Evolutionary conservation across 1,284 basidiomycete species (phyloP).

Genomic region (Fomitopsis palustris): DNA sequence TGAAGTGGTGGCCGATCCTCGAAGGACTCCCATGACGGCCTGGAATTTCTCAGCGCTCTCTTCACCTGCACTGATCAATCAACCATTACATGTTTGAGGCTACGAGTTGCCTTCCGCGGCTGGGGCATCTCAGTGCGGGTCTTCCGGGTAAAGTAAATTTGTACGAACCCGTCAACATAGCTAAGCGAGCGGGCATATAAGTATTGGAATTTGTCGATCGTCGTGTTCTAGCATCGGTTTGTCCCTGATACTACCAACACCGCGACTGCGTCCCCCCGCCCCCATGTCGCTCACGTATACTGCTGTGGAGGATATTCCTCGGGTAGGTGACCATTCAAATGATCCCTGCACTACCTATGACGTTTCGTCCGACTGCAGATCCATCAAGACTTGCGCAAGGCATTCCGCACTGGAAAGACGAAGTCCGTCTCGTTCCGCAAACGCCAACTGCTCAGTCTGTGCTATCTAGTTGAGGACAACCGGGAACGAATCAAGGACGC

Average conservation of each 20-base stretch:
- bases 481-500: constrained; percentile 49
- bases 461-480: constrained; percentile 66
- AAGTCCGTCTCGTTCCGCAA: constrained; percentile 58
- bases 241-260: not conserved
- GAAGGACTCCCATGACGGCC: too few relatives aligned
- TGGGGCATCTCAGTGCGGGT: too few relatives aligned
- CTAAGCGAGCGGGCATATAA: too few relatives aligned
- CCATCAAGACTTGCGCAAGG: constrained; percentile 43
- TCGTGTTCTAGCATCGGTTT: too few relatives aligned
- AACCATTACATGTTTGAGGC: too few relatives aligned
- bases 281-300: not conserved
- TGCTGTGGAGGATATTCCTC: not conserved
- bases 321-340: not conserved
- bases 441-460: constrained; percentile 63
- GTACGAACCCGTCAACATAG: too few relatives aligned
- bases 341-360: not conserved
- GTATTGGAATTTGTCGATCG: too few relatives aligned
- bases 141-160: too few relatives aligned
- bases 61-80: too few relatives aligned
- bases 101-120: too few relatives aligned
- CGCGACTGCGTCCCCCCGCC: not conserved
- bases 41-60: too few relatives aligned
- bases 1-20: too few relatives aligned
- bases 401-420: constrained; percentile 57
- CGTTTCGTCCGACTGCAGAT: constrained; percentile 37